These are phyloP conservation scores for Collybia nuda DNA, from an alignment of 768 basidiomycete genomes.

Conservation along the genomic window DNA sequence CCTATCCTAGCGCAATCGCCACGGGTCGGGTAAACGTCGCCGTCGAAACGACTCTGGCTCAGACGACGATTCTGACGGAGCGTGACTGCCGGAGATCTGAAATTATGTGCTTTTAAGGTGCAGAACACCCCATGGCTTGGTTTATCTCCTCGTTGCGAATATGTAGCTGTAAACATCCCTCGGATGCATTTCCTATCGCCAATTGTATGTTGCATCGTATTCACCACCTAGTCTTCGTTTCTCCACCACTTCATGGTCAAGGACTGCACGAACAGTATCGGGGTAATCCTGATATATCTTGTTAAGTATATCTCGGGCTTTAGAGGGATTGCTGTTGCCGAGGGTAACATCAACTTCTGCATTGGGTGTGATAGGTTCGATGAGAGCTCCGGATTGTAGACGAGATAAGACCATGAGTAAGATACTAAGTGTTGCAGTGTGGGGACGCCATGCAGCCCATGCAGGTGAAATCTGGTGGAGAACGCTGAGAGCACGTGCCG, in stretches of 20 bases:
- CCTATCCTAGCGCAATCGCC: constrained; percentile 70
- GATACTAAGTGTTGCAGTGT: constrained; percentile 44
- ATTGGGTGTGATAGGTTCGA: constrained; percentile 38
- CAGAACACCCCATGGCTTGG: background rate
- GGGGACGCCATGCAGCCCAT: constrained; percentile 70
- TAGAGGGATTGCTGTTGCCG: constrained; percentile 18
- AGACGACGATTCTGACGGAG: constrained; percentile 69
- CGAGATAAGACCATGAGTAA: constrained; percentile 46
- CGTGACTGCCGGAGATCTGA: constrained; percentile 9
- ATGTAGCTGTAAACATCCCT: constrained; percentile 3
- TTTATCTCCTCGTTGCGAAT: constrained; percentile 6
- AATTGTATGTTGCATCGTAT: constrained; percentile 31
- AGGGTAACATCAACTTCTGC: constrained; percentile 20
- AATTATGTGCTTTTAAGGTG: constrained; percentile 1
- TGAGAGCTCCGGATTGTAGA: constrained; percentile 48
- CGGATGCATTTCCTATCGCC: constrained; percentile 8
- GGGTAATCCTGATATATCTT: constrained; percentile 54
- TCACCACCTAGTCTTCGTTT: constrained; percentile 23
- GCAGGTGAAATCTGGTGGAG: constrained; percentile 63
- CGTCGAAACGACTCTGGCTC: constrained; percentile 62
- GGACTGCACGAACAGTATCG: constrained; percentile 31
- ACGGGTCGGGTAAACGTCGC: constrained; percentile 69
- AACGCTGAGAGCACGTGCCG: constrained; percentile 57
- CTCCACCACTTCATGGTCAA: constrained; percentile 30
- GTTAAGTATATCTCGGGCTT: constrained; percentile 40